Conservation (phyloP, 192 early-diverging fungal species). For the Mortierella alpina region DNA sequence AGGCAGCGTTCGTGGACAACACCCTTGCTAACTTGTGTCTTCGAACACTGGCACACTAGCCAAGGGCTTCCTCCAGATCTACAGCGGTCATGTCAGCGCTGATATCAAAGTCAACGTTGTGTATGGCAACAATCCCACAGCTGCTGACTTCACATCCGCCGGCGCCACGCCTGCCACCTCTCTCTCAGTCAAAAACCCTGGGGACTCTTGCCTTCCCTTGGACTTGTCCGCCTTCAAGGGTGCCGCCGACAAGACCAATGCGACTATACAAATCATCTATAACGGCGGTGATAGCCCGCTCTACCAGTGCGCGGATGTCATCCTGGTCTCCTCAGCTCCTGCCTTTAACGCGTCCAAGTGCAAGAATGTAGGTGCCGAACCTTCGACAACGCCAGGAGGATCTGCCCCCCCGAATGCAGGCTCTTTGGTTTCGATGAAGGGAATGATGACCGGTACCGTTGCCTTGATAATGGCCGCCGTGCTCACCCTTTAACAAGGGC, state of each 20-base stretch:
- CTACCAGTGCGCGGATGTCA: conserved; percentile 55
- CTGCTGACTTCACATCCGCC: conserved; percentile 50
- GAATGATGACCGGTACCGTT: conserved; percentile 3
- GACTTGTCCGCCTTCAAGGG: conserved; percentile 44
- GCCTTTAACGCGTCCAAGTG: conserved; percentile 30
- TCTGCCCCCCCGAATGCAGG: too few relatives aligned
- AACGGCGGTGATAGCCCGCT: conserved; percentile 62
- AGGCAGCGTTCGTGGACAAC: background rate
- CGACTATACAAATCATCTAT: conserved; percentile 65
- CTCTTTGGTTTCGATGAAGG: conserved; percentile 3
- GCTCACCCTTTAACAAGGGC: conserved; percentile 9
- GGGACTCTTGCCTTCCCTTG: conserved; percentile 52
- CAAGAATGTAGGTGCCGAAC: conserved; percentile 1
- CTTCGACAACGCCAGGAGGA: background rate
- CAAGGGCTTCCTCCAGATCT: conserved; percentile 57
- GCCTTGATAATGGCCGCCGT: conserved; percentile 14
- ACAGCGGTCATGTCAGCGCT: conserved; percentile 54
- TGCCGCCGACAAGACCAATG: conserved; percentile 58
- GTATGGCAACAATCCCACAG: conserved; percentile 53
- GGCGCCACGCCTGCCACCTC: conserved; percentile 28
- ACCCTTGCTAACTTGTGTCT: background rate
- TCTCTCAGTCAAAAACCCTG: conserved; percentile 43
- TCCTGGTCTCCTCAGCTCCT: conserved; percentile 18
- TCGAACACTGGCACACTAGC: conserved; percentile 9
- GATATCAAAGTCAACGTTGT: conserved; percentile 55